Conservation (phyloP, 441 rosid species). For the Populus hybrid region DNA sequence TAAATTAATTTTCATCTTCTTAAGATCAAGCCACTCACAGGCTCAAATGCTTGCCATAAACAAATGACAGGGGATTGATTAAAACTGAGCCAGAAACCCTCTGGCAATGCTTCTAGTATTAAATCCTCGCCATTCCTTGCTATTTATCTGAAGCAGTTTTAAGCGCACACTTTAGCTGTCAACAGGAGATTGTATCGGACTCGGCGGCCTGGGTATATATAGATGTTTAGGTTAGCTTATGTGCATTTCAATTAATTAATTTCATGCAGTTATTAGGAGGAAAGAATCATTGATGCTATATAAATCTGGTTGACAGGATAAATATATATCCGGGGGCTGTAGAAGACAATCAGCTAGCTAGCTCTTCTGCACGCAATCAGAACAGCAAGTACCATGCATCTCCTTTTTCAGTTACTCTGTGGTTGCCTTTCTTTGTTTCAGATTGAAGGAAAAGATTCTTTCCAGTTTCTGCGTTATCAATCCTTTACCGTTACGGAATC, state of each 20-base stretch:
- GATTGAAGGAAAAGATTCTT: neutral
- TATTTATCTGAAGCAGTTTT: neutral
- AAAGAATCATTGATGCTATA: neutral
- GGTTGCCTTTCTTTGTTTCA: neutral
- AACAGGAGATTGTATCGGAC: neutral
- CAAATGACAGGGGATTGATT: too few species aligned
- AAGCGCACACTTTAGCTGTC: neutral
- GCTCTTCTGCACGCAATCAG: neutral
- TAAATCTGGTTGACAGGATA: neutral
- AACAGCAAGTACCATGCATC: neutral
- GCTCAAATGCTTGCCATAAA: too few species aligned
- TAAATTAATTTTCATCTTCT: too few species aligned
- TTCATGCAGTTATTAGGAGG: too few species aligned
- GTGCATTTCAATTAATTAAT: too few species aligned
- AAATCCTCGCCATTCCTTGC: neutral
- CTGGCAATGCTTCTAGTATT: too few species aligned
- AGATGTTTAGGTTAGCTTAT: too few species aligned
- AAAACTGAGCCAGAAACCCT: too few species aligned
- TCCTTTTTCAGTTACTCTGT: neutral
- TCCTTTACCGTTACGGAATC: neutral
- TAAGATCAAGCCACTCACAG: too few species aligned
- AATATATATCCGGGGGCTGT: neutral
- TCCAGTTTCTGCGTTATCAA: neutral
- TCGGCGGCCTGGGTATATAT: neutral
- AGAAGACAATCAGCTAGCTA: neutral